Base-by-base conservation (phyloP, 2,329 filamentous ascomycete genomes). In the Elsinoe ampelina region DNA sequence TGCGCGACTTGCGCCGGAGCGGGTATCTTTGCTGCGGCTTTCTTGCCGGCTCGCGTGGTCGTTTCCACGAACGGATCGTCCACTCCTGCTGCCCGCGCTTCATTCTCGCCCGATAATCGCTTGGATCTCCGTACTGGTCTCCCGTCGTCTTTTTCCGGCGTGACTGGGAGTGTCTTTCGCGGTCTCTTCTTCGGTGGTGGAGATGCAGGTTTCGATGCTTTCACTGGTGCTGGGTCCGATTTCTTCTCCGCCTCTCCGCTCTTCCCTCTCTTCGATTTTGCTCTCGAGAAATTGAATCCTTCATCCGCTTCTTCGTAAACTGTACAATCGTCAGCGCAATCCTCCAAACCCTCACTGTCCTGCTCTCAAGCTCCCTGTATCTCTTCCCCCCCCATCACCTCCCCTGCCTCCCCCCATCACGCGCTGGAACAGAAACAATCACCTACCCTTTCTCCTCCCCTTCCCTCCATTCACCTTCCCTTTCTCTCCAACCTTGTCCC, bases 251-350 rank as follows among this genome's bases (percentile, higher is more conserved):
- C 26, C n/a, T 45, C 41, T 19, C 17, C 17, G 13, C 41, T 30
- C 50, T 66, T 64, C 20, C 60, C 58, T 50, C 66, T 69, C 54
- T 63, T 67, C 51, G 67, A 61, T 35, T 70, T 67, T 20, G 67
- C 68, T 59, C 75, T 73, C 58, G 72, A 70, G 58, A 78, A 78
- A 41, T 71, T 67, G 61, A 78, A 78, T 30, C 70, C 76, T 57
- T 76, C 75, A 56, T 73, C 74, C 34, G 74, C 66, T 63, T 77
- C 73, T 17, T 73, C 71, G 59, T 75, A 75, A 69, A 67, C 43
- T 63, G 62, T 65, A 32, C 26, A 30, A 2, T 30, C 7, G 26
- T 30, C 26, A 30, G 26, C 26, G 26, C 26, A 2, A 8, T 30
- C 26, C 26, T 8, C 8, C 26, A 5, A 7, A 30, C 26, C 7